These are phyloP conservation scores for Nicotiana noctiflora DNA, from an alignment of 257 asterid species.

Conservation along the genomic window DNA sequence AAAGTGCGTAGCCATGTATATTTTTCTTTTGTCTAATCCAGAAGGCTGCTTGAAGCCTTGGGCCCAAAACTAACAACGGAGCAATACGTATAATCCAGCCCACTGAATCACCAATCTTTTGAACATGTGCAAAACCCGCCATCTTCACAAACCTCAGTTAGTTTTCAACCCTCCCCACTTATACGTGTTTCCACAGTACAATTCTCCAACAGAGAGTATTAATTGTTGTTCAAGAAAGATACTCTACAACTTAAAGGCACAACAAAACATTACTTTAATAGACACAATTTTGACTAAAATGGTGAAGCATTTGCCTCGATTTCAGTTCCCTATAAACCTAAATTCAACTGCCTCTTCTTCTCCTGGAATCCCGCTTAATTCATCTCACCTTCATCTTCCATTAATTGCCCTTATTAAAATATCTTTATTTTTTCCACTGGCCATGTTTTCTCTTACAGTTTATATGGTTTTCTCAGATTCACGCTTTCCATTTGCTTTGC, in stretches of 20 bases:
- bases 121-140: conserved; percentile 15
- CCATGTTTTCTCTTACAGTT: neutral
- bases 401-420: conserved; percentile 1
- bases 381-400: neutral
- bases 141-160: neutral
- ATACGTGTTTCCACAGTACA: neutral
- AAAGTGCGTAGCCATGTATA: too few species aligned
- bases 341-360: conserved; percentile 12
- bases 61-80: neutral
- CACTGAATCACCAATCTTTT: neutral
- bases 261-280: neutral
- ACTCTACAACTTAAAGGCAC: neutral
- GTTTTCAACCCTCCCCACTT: neutral
- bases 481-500: conserved; percentile 27
- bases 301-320: conserved; percentile 13
- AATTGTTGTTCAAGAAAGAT: neutral
- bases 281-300: neutral
- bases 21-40: too few species aligned
- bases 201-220: neutral
- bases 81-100: neutral
- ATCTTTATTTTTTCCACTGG: neutral
- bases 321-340: conserved; percentile 12
- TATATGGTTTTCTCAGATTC: conserved; percentile 7
- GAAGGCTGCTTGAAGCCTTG: neutral
- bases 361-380: conserved; percentile 28